Evolutionary conservation across 139 green algal genomes (phyloP), one percentile per base, ranked within the genome.

Genomic region (Coccomyxa sp.): DNA sequence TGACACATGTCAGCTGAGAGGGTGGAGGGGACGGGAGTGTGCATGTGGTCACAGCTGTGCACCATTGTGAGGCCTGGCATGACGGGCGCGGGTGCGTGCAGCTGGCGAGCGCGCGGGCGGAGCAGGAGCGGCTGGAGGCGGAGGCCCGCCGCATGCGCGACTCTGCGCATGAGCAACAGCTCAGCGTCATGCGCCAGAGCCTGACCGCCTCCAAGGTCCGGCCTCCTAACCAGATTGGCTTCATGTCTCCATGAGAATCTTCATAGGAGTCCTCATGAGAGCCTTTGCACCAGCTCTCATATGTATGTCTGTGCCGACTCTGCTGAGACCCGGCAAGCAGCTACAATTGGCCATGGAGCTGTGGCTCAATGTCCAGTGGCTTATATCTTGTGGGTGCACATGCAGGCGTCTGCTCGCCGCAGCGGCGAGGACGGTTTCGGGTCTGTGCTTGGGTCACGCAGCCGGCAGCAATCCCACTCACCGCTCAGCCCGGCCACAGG

Each of bases 91-190:
- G n/a, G n/a, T n/a, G n/a, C n/a, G 6, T 75, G 70, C 35, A 41
- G 35, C 8, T 71, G 64, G 64, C 64, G 2, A 36, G n/a, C 35
- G 64, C 64, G 64, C 27, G 7, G 24, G n/a, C 64, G n/a, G 64
- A 79, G 75, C 75, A 72, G 14, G 50, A 72, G 24, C 75, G 75
- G 18, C 50, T 73, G 54, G 75, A 79, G 35, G 54, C 55, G 12
- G 75, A 72, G 75, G 50, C 68, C 8, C 39, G 39, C 7, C 35
- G 50, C 35, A 40, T 72, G 50, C 41, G 68, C 34, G 75, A 73
- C 8, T 50, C 75, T 50, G 75, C 68, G 4, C 73, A 78, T 22
- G 7, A 76, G 39, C 73, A 78, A 40, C 73, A 78, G 41, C 73
- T 70, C 39, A 22, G 27, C 18, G 18, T 64, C 50, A 64, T 64